A percentile compares a stretch with the other conserved stretches of the same genome.
Conservation (phyloP, 2,329 filamentous ascomycete species). For the Fusarium sp. region DNA sequence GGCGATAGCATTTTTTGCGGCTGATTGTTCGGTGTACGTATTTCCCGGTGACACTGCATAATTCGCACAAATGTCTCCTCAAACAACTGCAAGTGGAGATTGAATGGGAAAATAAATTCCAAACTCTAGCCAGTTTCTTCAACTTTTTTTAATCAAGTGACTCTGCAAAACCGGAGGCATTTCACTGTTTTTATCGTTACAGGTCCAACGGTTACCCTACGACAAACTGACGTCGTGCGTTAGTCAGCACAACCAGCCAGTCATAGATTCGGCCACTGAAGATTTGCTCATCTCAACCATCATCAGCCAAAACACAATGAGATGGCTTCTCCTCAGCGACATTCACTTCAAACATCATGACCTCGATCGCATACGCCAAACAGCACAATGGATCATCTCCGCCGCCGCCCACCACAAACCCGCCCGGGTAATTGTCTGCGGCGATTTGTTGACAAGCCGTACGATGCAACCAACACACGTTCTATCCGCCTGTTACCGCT, state of each 20-base stretch:
- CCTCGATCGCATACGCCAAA: constrained; percentile 29
- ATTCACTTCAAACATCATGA: constrained; percentile 36
- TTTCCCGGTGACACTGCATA: no score
- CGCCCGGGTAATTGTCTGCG: constrained; percentile 31
- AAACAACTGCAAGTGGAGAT: no score
- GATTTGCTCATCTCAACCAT: not conserved
- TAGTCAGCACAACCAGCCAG: not conserved
- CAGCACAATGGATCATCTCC: constrained; percentile 36
- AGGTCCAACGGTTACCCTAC: not conserved
- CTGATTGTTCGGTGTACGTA: no score
- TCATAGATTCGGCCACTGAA: accelerated
- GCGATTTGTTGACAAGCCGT: constrained; percentile 39
- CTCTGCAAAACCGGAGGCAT: no score
- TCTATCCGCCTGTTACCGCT: constrained; percentile 34
- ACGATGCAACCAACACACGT: constrained; percentile 32
- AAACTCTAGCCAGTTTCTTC: no score
- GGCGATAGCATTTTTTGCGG: accelerated
- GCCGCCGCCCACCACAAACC: constrained; percentile 29
- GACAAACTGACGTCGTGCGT: not conserved
- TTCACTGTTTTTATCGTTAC: no score
- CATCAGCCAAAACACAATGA: not conserved
- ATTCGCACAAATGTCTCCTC: no score
- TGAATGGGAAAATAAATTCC: no score
- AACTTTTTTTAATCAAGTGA: no score
- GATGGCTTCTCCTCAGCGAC: constrained; percentile 40